Base-by-base conservation (phyloP, 2,329 filamentous ascomycete species). In the Aotearoamyces nothofagi region DNA sequence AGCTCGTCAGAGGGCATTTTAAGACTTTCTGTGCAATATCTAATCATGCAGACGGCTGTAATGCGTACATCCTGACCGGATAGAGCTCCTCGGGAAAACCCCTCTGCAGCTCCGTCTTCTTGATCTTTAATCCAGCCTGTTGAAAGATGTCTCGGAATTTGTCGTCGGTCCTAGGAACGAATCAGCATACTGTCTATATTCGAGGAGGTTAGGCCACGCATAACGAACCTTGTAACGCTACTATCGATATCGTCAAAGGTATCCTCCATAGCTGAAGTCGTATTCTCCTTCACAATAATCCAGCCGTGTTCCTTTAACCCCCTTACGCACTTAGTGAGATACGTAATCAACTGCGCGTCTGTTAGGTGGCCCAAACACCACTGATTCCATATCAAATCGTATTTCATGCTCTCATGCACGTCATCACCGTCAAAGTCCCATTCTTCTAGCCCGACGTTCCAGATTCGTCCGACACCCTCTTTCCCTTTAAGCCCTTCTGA, bases 321-420 rank as follows among this genome's bases (percentile, higher is more conserved):
- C 0, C 51, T 41, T 26, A 61, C 64, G 47, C 80, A 80, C 15
- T 69, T 60, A 32, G 55, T 41, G 10, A 94, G 53, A 44, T 76
- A 92, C 2, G 56, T 56, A 1, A 78, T 58, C 4, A 94, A 49
- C 49, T 92, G 72, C 5, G 53, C 54, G 47, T 93, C 83, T 0
- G 69, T 83, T 31, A 93, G 57, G 50, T 94, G 78, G 14, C 81
- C 78, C 5, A 87, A 53, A 51, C 84, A 94, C 84, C 86, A 93
- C 52, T 94, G 86, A 29, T 69, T 77, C 81, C 82, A 93, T 35
- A 94, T 72, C 25, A 93, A 51, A 47, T 86, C 78, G 52, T 94
- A 94, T n/a, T n/a, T n/a, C n/a, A n/a, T n/a, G n/a, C n/a, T n/a
- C n/a, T n/a, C n/a, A n/a, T n/a, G n/a, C n/a, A n/a, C n/a, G n/a